Conservation (phyloP, 2,329 filamentous ascomycete species). For the Botrytis paeoniae region DNA sequence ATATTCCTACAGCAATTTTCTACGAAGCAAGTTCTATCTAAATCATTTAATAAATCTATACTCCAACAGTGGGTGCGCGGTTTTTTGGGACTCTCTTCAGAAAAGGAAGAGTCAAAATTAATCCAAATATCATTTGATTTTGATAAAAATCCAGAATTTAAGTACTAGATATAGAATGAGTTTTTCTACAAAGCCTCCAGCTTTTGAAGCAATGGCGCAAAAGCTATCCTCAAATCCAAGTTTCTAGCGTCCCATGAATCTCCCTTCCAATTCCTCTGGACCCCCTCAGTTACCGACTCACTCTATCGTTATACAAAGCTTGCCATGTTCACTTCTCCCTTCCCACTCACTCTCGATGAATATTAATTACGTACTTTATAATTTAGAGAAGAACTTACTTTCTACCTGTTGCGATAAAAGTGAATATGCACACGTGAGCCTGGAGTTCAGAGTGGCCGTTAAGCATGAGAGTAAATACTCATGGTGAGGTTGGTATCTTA, state of each 20-base stretch:
- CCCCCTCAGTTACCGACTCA: background rate
- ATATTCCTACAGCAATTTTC: background rate
- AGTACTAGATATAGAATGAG: background rate
- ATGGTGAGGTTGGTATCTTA: too few species aligned
- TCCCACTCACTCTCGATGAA: background rate
- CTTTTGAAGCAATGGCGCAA: background rate
- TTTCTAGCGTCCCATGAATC: background rate
- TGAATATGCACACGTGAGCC: too few species aligned
- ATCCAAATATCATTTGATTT: background rate
- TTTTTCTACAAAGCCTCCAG: background rate
- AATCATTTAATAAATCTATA: background rate
- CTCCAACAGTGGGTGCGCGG: background rate
- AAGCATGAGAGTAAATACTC: too few species aligned
- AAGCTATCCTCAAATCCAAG: background rate
- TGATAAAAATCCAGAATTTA: background rate
- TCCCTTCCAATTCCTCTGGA: background rate
- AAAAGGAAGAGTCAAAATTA: background rate
- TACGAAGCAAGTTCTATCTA: background rate
- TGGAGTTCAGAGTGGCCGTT: too few species aligned
- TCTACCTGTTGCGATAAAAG: too few species aligned
- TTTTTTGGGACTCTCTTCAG: background rate
- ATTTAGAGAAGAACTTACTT: too few species aligned
- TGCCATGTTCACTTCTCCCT: background rate
- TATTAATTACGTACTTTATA: too few species aligned
- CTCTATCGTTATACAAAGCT: background rate